phyloP scores from a whole-genome alignment of 1,284 basidiomycete species.

The Ceratorhiza oryzae-sativae region DNA sequence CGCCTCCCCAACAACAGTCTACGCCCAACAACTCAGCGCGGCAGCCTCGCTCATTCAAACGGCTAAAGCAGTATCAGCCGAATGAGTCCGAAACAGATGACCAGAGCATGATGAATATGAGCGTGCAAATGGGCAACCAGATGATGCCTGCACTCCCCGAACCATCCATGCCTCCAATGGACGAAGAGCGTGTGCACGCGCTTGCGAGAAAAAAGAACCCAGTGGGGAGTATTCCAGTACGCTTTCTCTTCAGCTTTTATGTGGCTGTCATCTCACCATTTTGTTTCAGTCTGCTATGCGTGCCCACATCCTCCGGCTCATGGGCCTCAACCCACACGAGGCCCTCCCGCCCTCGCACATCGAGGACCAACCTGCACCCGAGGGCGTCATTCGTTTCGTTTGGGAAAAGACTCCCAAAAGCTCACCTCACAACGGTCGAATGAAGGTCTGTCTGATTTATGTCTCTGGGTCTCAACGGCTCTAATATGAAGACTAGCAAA shows the following conservation, averaged over 20 bases:
- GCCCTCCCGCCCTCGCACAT: conserved; percentile 32
- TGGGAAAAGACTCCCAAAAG: conserved; percentile 37
- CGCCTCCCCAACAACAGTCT: conserved; percentile 17
- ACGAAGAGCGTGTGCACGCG: conserved; percentile 35
- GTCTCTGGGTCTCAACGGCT: not conserved
- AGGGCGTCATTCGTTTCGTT: conserved; percentile 25
- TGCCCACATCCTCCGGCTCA: conserved; percentile 29
- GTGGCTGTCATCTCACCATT: not conserved
- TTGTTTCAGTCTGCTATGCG: conserved; percentile 27
- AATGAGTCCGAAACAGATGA: conserved; percentile 24
- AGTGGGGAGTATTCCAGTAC: conserved; percentile 29
- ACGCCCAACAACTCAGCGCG: conserved; percentile 23
- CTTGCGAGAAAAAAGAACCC: conserved; percentile 35
- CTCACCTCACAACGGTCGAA: conserved; percentile 32
- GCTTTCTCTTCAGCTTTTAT: not conserved
- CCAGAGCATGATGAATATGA: conserved; percentile 22
- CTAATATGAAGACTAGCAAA: conserved; percentile 25
- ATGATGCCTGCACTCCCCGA: conserved; percentile 30
- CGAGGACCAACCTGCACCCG: conserved; percentile 25
- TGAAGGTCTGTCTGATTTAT: conserved; percentile 14
- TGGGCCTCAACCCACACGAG: conserved; percentile 31
- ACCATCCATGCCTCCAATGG: conserved; percentile 29
- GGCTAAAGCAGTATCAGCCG: conserved; percentile 32
- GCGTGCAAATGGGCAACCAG: conserved; percentile 15
- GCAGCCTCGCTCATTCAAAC: conserved; percentile 33